phyloP scores from a whole-genome alignment of 2,329 filamentous ascomycete genomes.

The Cadophora malorum region DNA sequence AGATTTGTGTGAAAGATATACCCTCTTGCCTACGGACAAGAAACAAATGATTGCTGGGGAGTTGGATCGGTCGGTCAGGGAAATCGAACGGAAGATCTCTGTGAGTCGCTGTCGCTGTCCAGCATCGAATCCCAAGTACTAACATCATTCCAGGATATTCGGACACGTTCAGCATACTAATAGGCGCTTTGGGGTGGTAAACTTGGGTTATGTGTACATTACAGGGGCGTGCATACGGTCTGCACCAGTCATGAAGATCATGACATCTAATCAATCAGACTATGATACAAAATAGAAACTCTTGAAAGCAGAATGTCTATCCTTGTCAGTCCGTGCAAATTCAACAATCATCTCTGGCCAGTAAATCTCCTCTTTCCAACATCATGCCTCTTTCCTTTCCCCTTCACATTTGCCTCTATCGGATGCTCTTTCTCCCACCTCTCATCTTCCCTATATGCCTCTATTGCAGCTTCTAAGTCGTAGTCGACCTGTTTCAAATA shows the following conservation, averaged over 20 bases:
- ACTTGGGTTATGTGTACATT: conserved; percentile 36
- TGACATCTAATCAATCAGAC: conserved; percentile 30
- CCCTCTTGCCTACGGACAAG: conserved; percentile 82
- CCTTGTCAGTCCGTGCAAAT: conserved; percentile 7
- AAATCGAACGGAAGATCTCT: conserved; percentile 96
- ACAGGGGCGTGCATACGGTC: conserved; percentile 26
- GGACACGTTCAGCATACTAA: conserved; percentile 60
- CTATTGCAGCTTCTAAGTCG: conserved; percentile 68
- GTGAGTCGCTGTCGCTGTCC: conserved; percentile 48
- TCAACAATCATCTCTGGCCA: conserved; percentile 36
- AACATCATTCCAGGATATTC: conserved; percentile 55
- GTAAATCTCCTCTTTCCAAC: conserved; percentile 43
- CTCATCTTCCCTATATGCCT: conserved; percentile 73
- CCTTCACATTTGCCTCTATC: conserved; percentile 53
- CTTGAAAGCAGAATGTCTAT: conserved; percentile 17
- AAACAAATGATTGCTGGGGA: conserved; percentile 96
- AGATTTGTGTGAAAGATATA: conserved; percentile 92
- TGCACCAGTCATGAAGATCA: conserved; percentile 32
- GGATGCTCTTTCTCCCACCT: conserved; percentile 76
- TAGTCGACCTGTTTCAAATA: conserved; percentile 76
- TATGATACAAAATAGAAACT: conserved; percentile 30
- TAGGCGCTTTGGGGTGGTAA: conserved; percentile 26
- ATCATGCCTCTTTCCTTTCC: conserved; percentile 48
- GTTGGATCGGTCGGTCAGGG: conserved; percentile 85
- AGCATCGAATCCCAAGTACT: conserved; percentile 23